Base-by-base conservation (phyloP, 2,329 filamentous ascomycete species). In the Didymella segeticola region DNA sequence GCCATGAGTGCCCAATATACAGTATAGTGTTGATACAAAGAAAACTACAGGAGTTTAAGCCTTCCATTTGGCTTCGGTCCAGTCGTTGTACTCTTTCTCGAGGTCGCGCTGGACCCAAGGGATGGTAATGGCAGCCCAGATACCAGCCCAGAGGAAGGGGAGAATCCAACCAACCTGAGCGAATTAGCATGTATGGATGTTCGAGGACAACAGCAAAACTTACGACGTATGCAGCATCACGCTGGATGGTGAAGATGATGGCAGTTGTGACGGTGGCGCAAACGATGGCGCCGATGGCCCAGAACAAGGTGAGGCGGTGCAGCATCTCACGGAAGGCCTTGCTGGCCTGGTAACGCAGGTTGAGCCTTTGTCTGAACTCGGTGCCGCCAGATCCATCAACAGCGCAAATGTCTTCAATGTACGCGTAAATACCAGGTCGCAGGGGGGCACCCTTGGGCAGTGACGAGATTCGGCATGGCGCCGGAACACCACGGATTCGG, bases 371-470 rank as follows among this genome's bases (percentile, higher is more conserved):
- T 34, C 82, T 75, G 70, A 79, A 84, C 48, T 79, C 78, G 5
- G 80, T 83, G 6, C 79, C 80, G 19, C 81, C 82, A 12, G 72
- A 76, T 5, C 82, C 82, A 54, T 84, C 81, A 4, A 83, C 81
- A 2, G 80, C 80, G 34, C 78, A 76, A 22, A 84, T 73, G 59
- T 84, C 82, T 54, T 84, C 82, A 57, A 84, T 81, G 58, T 83
- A 74, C 7, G 76, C 76, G 69, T 84, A 84, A 57, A 83, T 80
- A 1, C 79, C 80, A 0, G 82, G 82, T 1, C 82, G 79, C 1
- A 83, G 73, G 37, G 79, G 79, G 0, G 79, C 75, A 34, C 80
- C 80, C 36, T 76, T 71, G 3, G 81, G 81, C 0, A 83, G 75
- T 1, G 80, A 82, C 5, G 80, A 82, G 55, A 84, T 80, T 14